These are phyloP conservation scores for Populus euphratica DNA, from an alignment of 345 rosid genomes.

Conservation along the genomic window DNA sequence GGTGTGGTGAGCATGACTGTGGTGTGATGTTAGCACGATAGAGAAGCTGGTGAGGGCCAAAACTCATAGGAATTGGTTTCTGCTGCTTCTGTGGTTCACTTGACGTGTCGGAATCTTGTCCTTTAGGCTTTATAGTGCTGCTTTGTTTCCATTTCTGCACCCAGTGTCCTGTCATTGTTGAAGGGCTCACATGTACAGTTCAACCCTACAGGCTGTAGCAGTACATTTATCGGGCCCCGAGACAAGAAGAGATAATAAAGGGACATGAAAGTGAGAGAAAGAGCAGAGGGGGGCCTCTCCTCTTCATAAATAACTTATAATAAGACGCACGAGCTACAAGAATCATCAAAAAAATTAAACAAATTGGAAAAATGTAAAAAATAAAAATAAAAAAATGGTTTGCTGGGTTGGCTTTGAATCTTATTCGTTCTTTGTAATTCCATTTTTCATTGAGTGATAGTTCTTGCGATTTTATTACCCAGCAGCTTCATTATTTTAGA, in stretches of 20 bases:
- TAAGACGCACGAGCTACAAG: neutral
- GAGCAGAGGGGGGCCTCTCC: neutral
- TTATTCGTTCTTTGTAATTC: neutral
- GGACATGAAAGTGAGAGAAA: neutral
- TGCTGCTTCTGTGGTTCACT: neutral
- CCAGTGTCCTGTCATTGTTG: neutral
- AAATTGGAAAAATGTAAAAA: neutral
- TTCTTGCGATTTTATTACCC: neutral
- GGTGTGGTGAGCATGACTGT: neutral
- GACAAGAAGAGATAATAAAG: neutral
- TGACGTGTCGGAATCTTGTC: slow-evolving; percentile 5
- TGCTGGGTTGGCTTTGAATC: neutral
- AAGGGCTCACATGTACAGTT: neutral
- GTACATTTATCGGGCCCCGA: neutral
- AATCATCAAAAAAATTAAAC: neutral
- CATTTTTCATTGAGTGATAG: neutral
- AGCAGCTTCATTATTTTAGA: neutral
- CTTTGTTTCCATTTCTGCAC: neutral
- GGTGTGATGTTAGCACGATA: neutral
- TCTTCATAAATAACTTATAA: neutral
- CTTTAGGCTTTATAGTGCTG: neutral
- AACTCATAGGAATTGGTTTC: neutral
- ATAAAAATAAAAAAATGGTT: neutral
- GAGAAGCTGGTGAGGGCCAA: neutral
- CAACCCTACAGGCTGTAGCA: neutral